These are phyloP conservation scores for Leishmania mexicana DNA, from an alignment of 208 protist species.

Conservation along the genomic window DNA sequence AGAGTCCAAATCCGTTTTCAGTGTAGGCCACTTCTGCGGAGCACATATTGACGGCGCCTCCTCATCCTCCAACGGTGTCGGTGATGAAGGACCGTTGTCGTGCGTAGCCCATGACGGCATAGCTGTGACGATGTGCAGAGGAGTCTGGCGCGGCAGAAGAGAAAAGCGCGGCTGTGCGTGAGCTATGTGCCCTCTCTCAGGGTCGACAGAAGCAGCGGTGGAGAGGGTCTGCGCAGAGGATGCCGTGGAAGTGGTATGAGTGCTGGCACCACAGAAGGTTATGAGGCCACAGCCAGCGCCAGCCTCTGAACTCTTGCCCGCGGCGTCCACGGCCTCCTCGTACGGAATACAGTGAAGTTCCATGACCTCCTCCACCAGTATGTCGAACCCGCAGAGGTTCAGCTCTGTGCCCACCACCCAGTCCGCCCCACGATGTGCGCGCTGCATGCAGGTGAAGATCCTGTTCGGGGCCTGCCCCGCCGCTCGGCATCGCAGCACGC, in stretches of 20 bases:
- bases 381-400: slow-evolving; percentile 38
- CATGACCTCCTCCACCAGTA: slow-evolving; percentile 67
- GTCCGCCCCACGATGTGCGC: slow-evolving; percentile 47
- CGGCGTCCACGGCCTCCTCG: slow-evolving; percentile 3
- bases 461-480: slow-evolving; percentile 50
- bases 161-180: not conserved
- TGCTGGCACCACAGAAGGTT: not conserved
- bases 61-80: not conserved
- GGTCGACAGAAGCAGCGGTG: not conserved
- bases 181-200: not conserved
- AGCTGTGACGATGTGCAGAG: not conserved
- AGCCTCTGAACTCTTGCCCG: not conserved
- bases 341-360: slow-evolving; percentile 77
- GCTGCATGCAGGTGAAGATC: slow-evolving; percentile 55
- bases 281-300: not conserved
- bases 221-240: not conserved
- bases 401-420: slow-evolving; percentile 63
- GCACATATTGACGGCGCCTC: not conserved
- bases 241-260: not conserved
- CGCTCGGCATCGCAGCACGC: slow-evolving; percentile 40
- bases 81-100: not conserved
- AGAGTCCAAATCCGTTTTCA: not conserved
- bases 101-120: not conserved
- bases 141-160: not conserved
- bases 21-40: not conserved